These are phyloP conservation scores for Pleoardoris graminearum DNA, from an alignment of 2,329 filamentous ascomycete species.

Conservation along the genomic window DNA sequence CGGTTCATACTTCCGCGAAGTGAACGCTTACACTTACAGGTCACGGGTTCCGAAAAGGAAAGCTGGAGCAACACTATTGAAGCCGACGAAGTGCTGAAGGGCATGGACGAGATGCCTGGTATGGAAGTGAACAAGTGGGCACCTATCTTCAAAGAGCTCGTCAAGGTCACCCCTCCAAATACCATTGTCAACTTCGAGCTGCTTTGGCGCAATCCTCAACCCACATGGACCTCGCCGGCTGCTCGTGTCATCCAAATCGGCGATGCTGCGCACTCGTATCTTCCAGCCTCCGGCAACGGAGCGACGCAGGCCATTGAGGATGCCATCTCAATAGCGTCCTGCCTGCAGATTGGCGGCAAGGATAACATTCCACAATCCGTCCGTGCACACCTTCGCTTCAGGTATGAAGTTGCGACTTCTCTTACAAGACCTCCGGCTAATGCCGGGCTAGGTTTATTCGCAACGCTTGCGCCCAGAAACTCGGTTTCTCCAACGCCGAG, in stretches of 20 bases:
- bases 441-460: slow-evolving; percentile 47
- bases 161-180: slow-evolving; percentile 49
- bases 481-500: slow-evolving; percentile 53
- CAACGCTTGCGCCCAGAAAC: slow-evolving; percentile 54
- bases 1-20: background rate
- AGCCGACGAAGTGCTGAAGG: slow-evolving; percentile 49
- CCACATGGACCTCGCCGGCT: slow-evolving; percentile 49
- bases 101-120: slow-evolving; percentile 51
- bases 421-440: background rate
- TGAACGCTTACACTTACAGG: slow-evolving; percentile 31
- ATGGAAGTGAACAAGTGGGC: slow-evolving; percentile 49
- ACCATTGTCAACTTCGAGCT: slow-evolving; percentile 56
- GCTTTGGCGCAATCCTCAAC: slow-evolving; percentile 53
- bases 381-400: slow-evolving; percentile 48
- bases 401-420: slow-evolving; percentile 27
- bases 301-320: slow-evolving; percentile 55
- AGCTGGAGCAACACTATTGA: slow-evolving; percentile 54
- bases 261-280: slow-evolving; percentile 51
- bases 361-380: slow-evolving; percentile 45
- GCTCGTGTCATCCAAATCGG: slow-evolving; percentile 52
- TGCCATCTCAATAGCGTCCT: slow-evolving; percentile 51
- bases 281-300: slow-evolving; percentile 51
- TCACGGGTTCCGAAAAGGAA: slow-evolving; percentile 51
- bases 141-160: slow-evolving; percentile 51
- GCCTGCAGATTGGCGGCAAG: slow-evolving; percentile 51